Percentiles rank a stretch among this genome's conserved stretches.
Conservation (phyloP, 176 grass and related monocot species). For the Hsuehochloa calcarea region DNA sequence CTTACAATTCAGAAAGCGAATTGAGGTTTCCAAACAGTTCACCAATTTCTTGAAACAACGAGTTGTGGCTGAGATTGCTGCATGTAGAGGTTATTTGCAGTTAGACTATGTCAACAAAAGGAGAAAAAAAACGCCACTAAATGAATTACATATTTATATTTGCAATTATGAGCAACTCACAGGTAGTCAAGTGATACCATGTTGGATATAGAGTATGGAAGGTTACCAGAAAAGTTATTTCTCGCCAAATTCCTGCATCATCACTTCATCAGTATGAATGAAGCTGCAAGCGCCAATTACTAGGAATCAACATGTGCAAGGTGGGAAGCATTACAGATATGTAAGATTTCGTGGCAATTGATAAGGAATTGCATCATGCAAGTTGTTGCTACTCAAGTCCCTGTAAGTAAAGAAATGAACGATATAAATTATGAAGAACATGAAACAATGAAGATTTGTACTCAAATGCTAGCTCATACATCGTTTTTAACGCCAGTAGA, state of each 20-base stretch:
- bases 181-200: conserved; percentile 79
- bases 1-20: conserved; percentile 81
- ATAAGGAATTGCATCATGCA: conserved; percentile 75
- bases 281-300: conserved; percentile 13
- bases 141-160: conserved; percentile 27
- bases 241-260: conserved; percentile 70
- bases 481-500: conserved; percentile 69
- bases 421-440: conserved; percentile 4
- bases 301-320: conserved; percentile 25
- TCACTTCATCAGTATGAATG: conserved; percentile 15
- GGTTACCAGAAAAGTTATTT: conserved; percentile 66
- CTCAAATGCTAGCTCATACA: conserved; percentile 53
- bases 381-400: conserved; percentile 83
- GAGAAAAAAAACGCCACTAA: neutral
- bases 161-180: conserved; percentile 47
- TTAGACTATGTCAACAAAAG: conserved; percentile 21
- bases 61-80: conserved; percentile 95
- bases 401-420: conserved; percentile 44
- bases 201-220: conserved; percentile 80
- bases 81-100: conserved; percentile 32
- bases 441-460: neutral
- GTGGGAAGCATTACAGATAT: conserved; percentile 68
- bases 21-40: conserved; percentile 79
- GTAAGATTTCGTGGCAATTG: conserved; percentile 81
- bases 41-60: conserved; percentile 66